phyloP scores from a whole-genome alignment of 2,329 filamentous ascomycete genomes.

The Alternaria arborescens region DNA sequence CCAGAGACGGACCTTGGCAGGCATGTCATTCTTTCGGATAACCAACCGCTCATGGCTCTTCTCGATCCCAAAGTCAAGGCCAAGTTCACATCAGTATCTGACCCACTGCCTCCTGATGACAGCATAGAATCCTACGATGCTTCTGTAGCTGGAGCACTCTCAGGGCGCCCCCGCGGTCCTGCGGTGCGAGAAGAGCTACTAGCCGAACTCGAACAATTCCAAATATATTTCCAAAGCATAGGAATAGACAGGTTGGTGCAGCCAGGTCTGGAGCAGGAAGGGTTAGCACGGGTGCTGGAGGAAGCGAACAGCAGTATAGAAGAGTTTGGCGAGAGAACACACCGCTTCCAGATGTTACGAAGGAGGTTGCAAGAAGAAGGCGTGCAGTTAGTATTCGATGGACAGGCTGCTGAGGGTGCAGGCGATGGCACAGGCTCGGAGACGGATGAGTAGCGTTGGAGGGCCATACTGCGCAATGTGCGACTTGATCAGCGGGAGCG shows the following conservation, averaged over 20 bases:
- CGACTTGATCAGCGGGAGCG: slow-evolving; percentile 2
- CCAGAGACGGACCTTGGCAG: slow-evolving; percentile 66
- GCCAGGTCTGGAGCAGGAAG: slow-evolving; percentile 28
- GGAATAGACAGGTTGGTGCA: slow-evolving; percentile 31
- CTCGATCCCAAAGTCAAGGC: slow-evolving; percentile 71
- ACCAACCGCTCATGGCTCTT: slow-evolving; percentile 72
- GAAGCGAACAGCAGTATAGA: slow-evolving; percentile 31
- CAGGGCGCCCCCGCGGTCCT: slow-evolving; percentile 5
- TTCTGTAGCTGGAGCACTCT: not conserved
- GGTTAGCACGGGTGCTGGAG: slow-evolving; percentile 30
- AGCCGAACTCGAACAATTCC: slow-evolving; percentile 35
- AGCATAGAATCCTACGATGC: slow-evolving; percentile 39
- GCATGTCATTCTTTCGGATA: slow-evolving; percentile 80
- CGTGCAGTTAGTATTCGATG: slow-evolving; percentile 38
- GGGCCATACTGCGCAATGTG: not conserved
- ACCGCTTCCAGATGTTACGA: slow-evolving; percentile 31
- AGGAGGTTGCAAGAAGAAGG: slow-evolving; percentile 35
- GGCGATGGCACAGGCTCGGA: slow-evolving; percentile 17
- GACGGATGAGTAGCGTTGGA: slow-evolving; percentile 18
- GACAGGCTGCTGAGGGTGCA: slow-evolving; percentile 9
- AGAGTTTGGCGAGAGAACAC: slow-evolving; percentile 41
- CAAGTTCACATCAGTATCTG: slow-evolving; percentile 70
- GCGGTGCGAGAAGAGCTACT: slow-evolving; percentile 30
- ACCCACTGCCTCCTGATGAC: slow-evolving; percentile 77
- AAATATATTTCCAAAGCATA: slow-evolving; percentile 40